These are phyloP conservation scores for Russula foetens DNA, from an alignment of 768 basidiomycete species.

Conservation along the genomic window DNA sequence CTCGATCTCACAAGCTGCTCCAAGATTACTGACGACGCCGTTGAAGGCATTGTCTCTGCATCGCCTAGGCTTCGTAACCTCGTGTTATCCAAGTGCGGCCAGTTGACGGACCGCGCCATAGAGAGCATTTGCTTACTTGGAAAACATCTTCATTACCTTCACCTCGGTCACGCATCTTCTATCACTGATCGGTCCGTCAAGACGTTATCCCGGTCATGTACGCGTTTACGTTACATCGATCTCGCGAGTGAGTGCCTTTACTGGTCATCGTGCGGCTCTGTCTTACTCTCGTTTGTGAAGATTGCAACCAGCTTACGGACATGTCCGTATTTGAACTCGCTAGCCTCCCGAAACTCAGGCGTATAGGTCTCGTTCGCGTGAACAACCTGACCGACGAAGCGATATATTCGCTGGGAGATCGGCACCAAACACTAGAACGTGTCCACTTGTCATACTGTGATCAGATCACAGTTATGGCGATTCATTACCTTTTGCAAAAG, in stretches of 20 bases:
- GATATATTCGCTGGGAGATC: conserved; percentile 78
- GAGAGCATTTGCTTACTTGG: conserved; percentile 81
- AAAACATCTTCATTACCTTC: conserved; percentile 90
- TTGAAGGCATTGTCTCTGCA: conserved; percentile 75
- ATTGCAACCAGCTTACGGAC: conserved; percentile 83
- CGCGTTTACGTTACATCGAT: conserved; percentile 88
- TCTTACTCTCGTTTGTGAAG: conserved; percentile 31
- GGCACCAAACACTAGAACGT: conserved; percentile 82
- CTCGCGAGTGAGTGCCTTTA: conserved; percentile 69
- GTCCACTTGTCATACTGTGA: conserved; percentile 98
- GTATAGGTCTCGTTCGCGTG: conserved; percentile 93
- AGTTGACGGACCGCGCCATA: conserved; percentile 74
- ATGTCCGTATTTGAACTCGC: conserved; percentile 91
- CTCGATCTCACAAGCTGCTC: conserved; percentile 86
- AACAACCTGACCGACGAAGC: conserved; percentile 91
- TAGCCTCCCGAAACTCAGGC: conserved; percentile 77
- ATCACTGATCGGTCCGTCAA: conserved; percentile 89
- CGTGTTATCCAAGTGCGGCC: conserved; percentile 75
- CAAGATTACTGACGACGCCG: conserved; percentile 70
- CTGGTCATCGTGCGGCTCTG: conserved; percentile 8
- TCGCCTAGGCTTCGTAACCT: conserved; percentile 81
- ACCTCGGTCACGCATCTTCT: conserved; percentile 83
- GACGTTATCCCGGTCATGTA: conserved; percentile 77
- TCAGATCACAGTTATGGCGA: conserved; percentile 84
- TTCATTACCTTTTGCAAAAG: conserved; percentile 83